These are phyloP conservation scores for Pseudogymnoascus sp. DNA, from an alignment of 2,329 filamentous ascomycete genomes.

Conservation along the genomic window DNA sequence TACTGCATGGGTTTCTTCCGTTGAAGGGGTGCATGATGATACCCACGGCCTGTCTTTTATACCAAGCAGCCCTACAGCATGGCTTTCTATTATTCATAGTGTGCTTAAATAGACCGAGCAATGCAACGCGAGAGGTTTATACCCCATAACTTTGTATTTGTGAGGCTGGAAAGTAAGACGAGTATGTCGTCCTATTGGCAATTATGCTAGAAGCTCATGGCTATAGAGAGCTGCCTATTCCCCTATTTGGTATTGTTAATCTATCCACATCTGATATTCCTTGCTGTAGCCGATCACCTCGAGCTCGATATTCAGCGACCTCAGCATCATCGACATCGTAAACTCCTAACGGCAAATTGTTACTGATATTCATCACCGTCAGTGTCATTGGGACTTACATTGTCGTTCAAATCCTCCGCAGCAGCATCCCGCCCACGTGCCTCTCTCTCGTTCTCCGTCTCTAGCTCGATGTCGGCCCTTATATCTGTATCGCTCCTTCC, in stretches of 20 bases:
- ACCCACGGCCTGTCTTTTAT: background rate
- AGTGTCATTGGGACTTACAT: conserved; percentile 30
- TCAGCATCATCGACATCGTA: conserved; percentile 63
- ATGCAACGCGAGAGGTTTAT: background rate
- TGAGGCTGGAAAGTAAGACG: background rate
- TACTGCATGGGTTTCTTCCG: background rate
- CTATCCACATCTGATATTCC: conserved; percentile 47
- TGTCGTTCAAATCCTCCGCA: conserved; percentile 31
- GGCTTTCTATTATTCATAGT: background rate
- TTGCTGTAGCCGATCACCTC: conserved; percentile 56
- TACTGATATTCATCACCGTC: background rate
- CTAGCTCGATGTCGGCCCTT: conserved; percentile 21
- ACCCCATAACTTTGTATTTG: background rate
- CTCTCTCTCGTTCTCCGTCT: conserved; percentile 29
- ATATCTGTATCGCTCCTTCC: conserved; percentile 31
- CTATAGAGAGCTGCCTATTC: background rate
- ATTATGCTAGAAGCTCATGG: background rate
- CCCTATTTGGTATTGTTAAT: conserved; percentile 28
- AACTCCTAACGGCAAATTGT: conserved; percentile 41
- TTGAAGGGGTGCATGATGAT: too few relatives aligned
- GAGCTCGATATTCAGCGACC: conserved; percentile 54
- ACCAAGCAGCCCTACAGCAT: background rate
- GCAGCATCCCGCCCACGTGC: conserved; percentile 26
- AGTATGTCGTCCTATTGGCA: background rate
- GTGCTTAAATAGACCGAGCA: background rate